Conservation (phyloP, 345 rosid genomes). For the Lepidium aucheri region DNA sequence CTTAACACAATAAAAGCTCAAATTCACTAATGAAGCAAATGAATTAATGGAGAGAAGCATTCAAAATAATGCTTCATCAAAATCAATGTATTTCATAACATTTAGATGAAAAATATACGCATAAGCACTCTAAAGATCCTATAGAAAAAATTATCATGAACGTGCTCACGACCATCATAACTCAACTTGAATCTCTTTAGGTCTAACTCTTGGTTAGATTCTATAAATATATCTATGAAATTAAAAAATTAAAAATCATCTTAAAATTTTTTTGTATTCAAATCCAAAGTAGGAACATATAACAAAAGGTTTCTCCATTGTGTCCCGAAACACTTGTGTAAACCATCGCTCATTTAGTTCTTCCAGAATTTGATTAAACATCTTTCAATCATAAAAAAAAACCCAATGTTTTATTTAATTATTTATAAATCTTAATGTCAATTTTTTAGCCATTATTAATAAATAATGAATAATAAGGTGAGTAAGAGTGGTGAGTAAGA, state of each 20-base stretch:
- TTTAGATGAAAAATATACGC: background rate
- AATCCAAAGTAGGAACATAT: background rate
- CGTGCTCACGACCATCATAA: background rate
- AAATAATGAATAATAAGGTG: too few species aligned
- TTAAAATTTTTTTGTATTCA: background rate
- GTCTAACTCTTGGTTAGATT: too few species aligned
- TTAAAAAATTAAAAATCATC: background rate
- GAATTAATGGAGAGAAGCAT: background rate
- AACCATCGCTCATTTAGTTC: too few species aligned
- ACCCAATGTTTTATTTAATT: too few species aligned
- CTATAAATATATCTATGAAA: background rate
- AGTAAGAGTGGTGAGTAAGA: too few species aligned
- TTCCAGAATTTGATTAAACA: too few species aligned
- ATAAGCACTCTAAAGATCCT: background rate
- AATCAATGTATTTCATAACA: background rate
- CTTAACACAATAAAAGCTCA: background rate
- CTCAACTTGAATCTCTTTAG: background rate
- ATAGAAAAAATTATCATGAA: background rate
- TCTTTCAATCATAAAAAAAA: too few species aligned
- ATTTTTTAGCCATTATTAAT: too few species aligned
- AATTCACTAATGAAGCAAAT: background rate
- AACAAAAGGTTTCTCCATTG: background rate
- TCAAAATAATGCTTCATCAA: too few species aligned
- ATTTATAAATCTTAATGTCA: too few species aligned
- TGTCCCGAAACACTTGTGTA: background rate